Percentiles rank a stretch among this genome's conserved stretches.
Conservation (phyloP, 139 green algal species). For the Chlorella sp. region DNA sequence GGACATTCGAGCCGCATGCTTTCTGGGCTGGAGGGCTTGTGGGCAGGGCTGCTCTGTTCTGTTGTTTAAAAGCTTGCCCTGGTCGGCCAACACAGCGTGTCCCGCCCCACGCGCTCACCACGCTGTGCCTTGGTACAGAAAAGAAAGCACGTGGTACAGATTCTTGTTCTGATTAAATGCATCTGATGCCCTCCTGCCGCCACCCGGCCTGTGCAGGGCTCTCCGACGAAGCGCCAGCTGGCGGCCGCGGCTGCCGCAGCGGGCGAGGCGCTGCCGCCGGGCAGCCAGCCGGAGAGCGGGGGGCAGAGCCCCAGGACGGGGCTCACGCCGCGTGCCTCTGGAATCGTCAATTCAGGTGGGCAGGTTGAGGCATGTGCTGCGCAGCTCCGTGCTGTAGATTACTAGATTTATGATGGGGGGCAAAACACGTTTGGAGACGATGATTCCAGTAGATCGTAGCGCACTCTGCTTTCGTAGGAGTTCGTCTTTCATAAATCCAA, state of each 20-base stretch:
- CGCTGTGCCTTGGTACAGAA: too few relatives aligned
- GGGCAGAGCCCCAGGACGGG: neutral
- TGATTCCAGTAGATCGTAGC: too few relatives aligned
- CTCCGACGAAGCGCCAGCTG: neutral
- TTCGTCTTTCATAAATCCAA: conserved; percentile 99
- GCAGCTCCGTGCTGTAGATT: too few relatives aligned
- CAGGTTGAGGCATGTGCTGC: too few relatives aligned
- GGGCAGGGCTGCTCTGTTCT: neutral
- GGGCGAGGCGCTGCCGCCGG: neutral
- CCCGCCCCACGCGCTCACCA: too few relatives aligned
- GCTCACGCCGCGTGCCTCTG: neutral
- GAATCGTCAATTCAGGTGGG: neutral
- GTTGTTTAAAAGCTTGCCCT: too few relatives aligned
- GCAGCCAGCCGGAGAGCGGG: conserved; percentile 28
- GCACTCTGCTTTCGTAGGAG: conserved; percentile 73
- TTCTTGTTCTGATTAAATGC: too few relatives aligned
- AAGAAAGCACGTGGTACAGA: too few relatives aligned
- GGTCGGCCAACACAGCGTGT: too few relatives aligned
- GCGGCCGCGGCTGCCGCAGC: neutral
- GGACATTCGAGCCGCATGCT: neutral
- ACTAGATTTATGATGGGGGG: neutral
- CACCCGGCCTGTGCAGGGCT: neutral
- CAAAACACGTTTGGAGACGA: too few relatives aligned
- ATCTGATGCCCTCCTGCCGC: too few relatives aligned
- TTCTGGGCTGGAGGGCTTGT: neutral